Evolutionary conservation across 129 eudicot genomes (phyloP), one percentile per base, ranked within the genome.

Genomic region (Escallonia rubra): DNA sequence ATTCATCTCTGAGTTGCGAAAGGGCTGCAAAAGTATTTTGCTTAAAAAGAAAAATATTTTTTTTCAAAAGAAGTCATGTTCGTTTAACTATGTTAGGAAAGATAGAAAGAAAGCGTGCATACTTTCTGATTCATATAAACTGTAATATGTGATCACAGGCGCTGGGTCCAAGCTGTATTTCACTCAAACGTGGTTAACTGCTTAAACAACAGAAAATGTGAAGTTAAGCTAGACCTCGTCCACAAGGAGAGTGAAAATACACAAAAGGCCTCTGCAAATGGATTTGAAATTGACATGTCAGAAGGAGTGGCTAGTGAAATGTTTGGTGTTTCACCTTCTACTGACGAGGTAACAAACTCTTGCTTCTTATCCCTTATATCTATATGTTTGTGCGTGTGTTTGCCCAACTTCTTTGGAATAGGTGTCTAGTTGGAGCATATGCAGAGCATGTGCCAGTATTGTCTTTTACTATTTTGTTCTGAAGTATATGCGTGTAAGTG

Each of bases 131-230:
- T 23, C 34, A 6, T 60, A 3, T 7, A 41, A 65, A 43, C 11
- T 62, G 58, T 62, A n/a, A 10, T 76, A 54, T 57, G 48, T 72
- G 57, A 69, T 64, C 75, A 51, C 70, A 93, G 98, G 90, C 95
- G 96, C 43, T 93, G 98, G 98, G 79, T 93, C 66, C 98, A 93
- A 80, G 96, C 96, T 52, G 98, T 83, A 45, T 93, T 93, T 59
- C 59, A 64, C 40, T 56, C 75, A 10, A 56, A 62, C 15, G 77
- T 61, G 16, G 64, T 11, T 54, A 56, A 64, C 70, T 23, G 69
- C 64, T 42, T 64, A 14, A 12, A 49, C 40, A 34, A 58, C 10
- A 12, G 55, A 61, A 53, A 59, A 56, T 11, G 64, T 56, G 67
- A 9, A 44, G 53, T 40, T 9, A 59, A 66, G 43, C 23, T 10